A percentile compares a stretch with the other conserved stretches of the same genome.
Evolutionary conservation across 371 early-diverging fungal species (phyloP).

Genomic region (Pancytospora philotis): DNA sequence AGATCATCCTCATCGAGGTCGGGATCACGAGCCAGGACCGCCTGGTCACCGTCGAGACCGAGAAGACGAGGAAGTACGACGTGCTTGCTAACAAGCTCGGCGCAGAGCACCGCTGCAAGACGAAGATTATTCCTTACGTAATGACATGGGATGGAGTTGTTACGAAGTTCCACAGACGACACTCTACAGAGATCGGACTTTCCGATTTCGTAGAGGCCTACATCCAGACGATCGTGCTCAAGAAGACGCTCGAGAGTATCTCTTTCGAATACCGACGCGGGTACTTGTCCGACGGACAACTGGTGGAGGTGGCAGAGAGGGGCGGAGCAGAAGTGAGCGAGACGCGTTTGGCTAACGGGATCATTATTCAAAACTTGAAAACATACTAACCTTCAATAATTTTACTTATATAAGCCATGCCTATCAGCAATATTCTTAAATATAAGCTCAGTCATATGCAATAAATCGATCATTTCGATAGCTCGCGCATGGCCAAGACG

Average conservation of each 20-base stretch:
- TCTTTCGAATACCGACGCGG: not conserved
- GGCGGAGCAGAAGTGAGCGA: too few relatives aligned
- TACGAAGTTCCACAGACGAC: constrained; percentile 2
- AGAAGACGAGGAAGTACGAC: constrained; percentile 13
- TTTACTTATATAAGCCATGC: too few relatives aligned
- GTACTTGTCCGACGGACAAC: not conserved
- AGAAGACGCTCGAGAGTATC: not conserved
- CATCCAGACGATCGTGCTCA: not conserved
- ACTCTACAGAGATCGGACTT: not conserved
- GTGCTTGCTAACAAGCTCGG: constrained; percentile 2
- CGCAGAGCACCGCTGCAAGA: constrained; percentile 4
- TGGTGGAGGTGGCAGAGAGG: too few relatives aligned
- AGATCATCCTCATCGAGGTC: constrained; percentile 10
- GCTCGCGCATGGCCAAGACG: too few relatives aligned
- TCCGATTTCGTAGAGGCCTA: not conserved
- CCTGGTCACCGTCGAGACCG: not conserved
- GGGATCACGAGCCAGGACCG: not conserved
- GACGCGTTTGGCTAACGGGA: too few relatives aligned
- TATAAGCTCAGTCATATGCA: too few relatives aligned
- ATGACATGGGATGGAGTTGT: constrained; percentile 25
- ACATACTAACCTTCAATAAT: too few relatives aligned
- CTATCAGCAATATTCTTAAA: too few relatives aligned
- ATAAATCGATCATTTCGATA: too few relatives aligned
- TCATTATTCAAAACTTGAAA: too few relatives aligned
- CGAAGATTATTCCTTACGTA: constrained; percentile 8